Evolutionary conservation across 1,284 basidiomycete genomes (phyloP).

Genomic region (Thecaphora thlaspeos): DNA sequence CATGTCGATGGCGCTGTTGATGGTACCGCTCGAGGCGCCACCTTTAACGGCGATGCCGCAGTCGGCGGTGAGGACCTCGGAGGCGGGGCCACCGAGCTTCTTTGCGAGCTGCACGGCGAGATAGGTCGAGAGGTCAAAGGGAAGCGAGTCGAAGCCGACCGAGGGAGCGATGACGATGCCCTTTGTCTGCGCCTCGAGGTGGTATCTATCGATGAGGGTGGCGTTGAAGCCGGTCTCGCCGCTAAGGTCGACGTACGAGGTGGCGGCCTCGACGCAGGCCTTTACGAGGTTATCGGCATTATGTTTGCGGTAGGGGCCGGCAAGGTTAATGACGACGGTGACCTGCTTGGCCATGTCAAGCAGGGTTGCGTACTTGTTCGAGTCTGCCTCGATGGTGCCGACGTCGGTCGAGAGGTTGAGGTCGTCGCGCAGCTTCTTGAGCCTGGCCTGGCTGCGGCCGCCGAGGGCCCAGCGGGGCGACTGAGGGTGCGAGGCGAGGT

Average conservation of each 20-base stretch:
- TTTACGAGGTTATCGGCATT: slow-evolving; percentile 56
- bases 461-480: slow-evolving; percentile 41
- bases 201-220: slow-evolving; percentile 65
- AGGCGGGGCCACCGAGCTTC: slow-evolving; percentile 59
- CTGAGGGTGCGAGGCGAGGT: slow-evolving; percentile 37
- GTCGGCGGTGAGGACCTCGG: slow-evolving; percentile 61
- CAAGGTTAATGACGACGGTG: slow-evolving; percentile 41
- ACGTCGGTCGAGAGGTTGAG: slow-evolving; percentile 27
- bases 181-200: slow-evolving; percentile 68
- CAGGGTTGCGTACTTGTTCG: slow-evolving; percentile 24
- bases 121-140: slow-evolving; percentile 66
- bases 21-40: slow-evolving; percentile 62
- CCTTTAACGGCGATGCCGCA: slow-evolving; percentile 1
- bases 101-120: slow-evolving; percentile 64
- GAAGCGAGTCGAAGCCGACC: slow-evolving; percentile 70
- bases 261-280: slow-evolving; percentile 64
- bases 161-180: slow-evolving; percentile 70
- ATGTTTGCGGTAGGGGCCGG: slow-evolving; percentile 40
- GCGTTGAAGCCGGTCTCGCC: slow-evolving; percentile 62
- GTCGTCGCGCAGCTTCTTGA: slow-evolving; percentile 21
- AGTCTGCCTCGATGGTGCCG: slow-evolving; percentile 34
- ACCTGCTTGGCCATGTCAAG: slow-evolving; percentile 22
- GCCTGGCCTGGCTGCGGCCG: slow-evolving; percentile 35
- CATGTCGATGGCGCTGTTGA: slow-evolving; percentile 63
- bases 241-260: slow-evolving; percentile 68